Percentiles rank a stretch among this genome's conserved stretches.
These are phyloP conservation scores for Lepidium aucheri DNA, from an alignment of 345 rosid species.

Conservation along the genomic window DNA sequence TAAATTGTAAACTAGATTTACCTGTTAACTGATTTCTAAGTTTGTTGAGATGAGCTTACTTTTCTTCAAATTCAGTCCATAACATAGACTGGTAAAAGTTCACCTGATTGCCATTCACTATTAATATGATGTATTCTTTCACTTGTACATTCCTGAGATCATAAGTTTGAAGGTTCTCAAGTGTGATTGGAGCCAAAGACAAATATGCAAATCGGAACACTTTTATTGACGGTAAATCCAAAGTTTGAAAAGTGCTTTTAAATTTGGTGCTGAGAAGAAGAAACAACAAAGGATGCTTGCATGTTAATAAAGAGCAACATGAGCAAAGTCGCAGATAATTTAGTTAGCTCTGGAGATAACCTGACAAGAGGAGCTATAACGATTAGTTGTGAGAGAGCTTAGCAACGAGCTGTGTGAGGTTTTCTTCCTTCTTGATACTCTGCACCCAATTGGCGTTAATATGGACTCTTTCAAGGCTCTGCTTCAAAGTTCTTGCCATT, in stretches of 20 bases:
- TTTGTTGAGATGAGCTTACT: neutral
- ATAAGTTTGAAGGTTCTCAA: neutral
- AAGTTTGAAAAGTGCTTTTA: neutral
- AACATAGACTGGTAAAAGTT: too few relatives aligned
- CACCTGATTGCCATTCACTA: too few relatives aligned
- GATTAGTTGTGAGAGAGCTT: constrained; percentile 30
- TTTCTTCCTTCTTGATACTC: constrained; percentile 50
- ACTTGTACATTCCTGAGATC: neutral
- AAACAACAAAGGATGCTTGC: constrained; percentile 3
- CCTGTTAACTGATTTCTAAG: too few relatives aligned
- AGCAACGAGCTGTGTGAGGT: constrained; percentile 39
- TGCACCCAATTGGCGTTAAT: constrained; percentile 80
- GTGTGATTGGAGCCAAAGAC: neutral
- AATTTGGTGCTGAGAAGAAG: neutral
- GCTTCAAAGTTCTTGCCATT: constrained; percentile 82
- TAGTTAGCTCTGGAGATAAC: neutral
- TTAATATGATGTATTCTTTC: neutral
- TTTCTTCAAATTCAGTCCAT: neutral
- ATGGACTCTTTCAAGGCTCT: constrained; percentile 67
- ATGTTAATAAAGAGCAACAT: neutral
- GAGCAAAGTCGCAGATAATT: neutral
- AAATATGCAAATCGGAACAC: neutral
- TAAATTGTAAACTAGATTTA: neutral
- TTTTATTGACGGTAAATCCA: constrained; percentile 1
- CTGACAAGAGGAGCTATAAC: neutral